Conservation (phyloP, 371 early-diverging fungal species). For the Lichtheimia ramosa region DNA sequence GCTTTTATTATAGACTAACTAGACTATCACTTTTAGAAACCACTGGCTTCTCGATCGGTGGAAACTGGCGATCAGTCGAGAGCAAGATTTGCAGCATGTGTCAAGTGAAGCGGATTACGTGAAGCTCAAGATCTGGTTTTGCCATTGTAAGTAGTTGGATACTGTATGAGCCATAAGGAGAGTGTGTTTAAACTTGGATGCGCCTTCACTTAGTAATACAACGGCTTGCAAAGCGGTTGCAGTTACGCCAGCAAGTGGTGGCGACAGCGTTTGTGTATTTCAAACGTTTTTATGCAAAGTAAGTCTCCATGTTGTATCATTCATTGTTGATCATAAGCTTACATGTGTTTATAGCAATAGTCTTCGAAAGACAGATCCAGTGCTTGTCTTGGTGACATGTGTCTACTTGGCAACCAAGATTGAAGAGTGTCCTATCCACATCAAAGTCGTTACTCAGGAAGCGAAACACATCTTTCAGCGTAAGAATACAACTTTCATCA, state of each 20-base stretch:
- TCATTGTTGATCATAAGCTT: background rate
- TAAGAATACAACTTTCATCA: constrained; percentile 18
- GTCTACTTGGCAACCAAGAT: constrained; percentile 88
- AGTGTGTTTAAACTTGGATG: background rate
- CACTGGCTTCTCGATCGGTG: constrained; percentile 68
- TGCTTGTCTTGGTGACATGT: constrained; percentile 77
- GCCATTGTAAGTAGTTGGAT: constrained; percentile 47
- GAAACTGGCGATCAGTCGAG: constrained; percentile 51
- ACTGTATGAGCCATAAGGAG: background rate
- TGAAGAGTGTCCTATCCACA: constrained; percentile 87
- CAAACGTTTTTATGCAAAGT: constrained; percentile 87
- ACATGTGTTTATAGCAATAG: constrained; percentile 55
- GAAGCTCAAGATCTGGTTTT: constrained; percentile 70
- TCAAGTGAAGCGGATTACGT: constrained; percentile 52
- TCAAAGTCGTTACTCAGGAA: constrained; percentile 75
- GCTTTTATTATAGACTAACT: background rate
- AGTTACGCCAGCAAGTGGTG: constrained; percentile 79
- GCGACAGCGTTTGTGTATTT: constrained; percentile 88
- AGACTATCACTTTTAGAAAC: constrained; percentile 34
- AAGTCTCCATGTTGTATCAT: constrained; percentile 20
- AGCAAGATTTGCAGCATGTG: constrained; percentile 60
- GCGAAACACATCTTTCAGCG: constrained; percentile 64
- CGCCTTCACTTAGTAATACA: constrained; percentile 61
- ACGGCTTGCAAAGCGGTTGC: constrained; percentile 72
- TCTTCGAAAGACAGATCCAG: constrained; percentile 71